Evolutionary conservation across 2,329 filamentous ascomycete genomes (phyloP).

Genomic region (Botrytis deweyae): DNA sequence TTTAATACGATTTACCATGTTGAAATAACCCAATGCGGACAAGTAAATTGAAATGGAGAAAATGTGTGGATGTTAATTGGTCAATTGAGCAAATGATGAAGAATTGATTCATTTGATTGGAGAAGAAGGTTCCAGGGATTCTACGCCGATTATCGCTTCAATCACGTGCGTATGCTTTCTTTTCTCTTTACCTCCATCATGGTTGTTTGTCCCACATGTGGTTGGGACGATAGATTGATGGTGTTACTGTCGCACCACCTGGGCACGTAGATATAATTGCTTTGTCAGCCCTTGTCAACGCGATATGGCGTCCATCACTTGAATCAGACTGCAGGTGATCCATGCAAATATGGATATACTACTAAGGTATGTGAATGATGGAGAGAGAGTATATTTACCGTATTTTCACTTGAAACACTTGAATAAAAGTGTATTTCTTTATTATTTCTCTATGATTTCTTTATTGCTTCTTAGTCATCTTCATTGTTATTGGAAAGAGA

Average conservation of each 20-base stretch:
- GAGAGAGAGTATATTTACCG: too few species aligned
- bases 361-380: too few species aligned
- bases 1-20: background rate
- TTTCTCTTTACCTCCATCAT: background rate
- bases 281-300: background rate
- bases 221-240: background rate
- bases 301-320: background rate
- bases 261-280: background rate
- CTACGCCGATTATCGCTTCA: constrained; percentile 6
- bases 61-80: background rate
- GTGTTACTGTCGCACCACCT: too few species aligned
- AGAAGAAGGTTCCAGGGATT: background rate
- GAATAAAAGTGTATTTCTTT: too few species aligned
- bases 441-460: too few species aligned
- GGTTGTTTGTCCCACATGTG: background rate
- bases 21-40: background rate
- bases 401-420: too few species aligned
- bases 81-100: background rate
- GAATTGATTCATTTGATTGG: background rate
- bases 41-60: background rate
- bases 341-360: background rate
- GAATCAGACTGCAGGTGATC: background rate
- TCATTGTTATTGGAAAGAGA: too few species aligned
- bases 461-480: too few species aligned
- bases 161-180: background rate